Evolutionary conservation across 1,284 basidiomycete genomes (phyloP).

Genomic region (Irpex rosettiformis): DNA sequence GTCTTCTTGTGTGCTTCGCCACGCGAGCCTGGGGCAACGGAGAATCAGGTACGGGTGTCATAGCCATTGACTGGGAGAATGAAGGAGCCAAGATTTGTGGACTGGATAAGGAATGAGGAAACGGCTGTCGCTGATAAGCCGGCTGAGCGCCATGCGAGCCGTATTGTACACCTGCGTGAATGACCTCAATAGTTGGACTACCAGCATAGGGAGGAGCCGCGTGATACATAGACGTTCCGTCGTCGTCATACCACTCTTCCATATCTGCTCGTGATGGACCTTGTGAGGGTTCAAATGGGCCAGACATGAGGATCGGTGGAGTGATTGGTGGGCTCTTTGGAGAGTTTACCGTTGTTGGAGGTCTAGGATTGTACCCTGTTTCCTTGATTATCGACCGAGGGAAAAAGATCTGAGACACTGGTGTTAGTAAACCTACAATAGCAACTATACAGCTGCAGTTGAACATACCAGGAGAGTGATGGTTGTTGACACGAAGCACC

Average conservation of each 20-base stretch:
- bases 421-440: not conserved
- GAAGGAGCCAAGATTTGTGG: constrained; percentile 18
- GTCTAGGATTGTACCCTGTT: constrained; percentile 46
- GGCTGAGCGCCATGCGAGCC: not conserved
- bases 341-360: constrained; percentile 22
- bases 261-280: not conserved
- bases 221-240: constrained; percentile 7
- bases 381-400: constrained; percentile 65
- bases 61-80: not conserved
- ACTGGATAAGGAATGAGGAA: constrained; percentile 26
- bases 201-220: constrained; percentile 13
- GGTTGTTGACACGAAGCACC: constrained; percentile 69
- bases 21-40: not conserved
- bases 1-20: not conserved
- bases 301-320: constrained; percentile 14
- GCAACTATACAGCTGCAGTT: not conserved
- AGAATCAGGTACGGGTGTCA: not conserved
- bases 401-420: constrained; percentile 58
- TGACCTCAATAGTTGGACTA: not conserved
- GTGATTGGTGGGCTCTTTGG: constrained; percentile 23
- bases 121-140: constrained; percentile 25
- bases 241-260: constrained; percentile 14
- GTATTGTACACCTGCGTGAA: constrained; percentile 2
- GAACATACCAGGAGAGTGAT: constrained; percentile 65
- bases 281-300: not conserved